Base-by-base conservation (phyloP, 2,329 filamentous ascomycete genomes). In the Escovopsis sp. region DNA sequence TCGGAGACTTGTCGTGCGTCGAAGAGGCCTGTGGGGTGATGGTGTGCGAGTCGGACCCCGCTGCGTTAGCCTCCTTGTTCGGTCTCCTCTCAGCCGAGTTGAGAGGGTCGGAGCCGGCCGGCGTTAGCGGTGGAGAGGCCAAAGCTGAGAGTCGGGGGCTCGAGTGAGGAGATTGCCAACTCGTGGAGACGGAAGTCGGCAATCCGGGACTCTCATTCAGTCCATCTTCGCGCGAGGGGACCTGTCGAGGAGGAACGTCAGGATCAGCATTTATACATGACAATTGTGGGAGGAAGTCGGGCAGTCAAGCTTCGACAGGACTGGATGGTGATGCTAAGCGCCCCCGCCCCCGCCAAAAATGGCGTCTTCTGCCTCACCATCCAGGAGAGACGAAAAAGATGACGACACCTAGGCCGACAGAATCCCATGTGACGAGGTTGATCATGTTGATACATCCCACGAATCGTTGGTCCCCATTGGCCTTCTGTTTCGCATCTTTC, bases 91-190 rank as follows among this genome's bases (percentile, higher is more conserved):
- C 50, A 14, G 48, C 45, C 4, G 46, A 43, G 27, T 44, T 51
- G 31, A 46, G 52, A 53, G 57, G 58, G 15, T 61, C 61, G 30
- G 84, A 88, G 35, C 77, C 86, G 36, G 85, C 77, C 14, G 88
- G 88, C 11, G 87, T 94, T 35, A 96, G 68, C 29, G 86, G 86
- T 44, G 88, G 88, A 10, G 87, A 93, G 46, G 88, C 81, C 60
- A 92, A 72, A 38, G 79, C 72, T 39, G 77, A 74, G 31, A 71
- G 62, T 41, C 71, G 69, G 40, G 82, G 79, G 43, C 77, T 81
- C 28, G 74, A 63, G 51, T 68, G 69, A 21, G 79, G 76, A 38
- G 79, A 86, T 41, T 70, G 68, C 45, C 68, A 71, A 39, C 64
- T 65, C 35, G 76, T 76, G 43, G 79, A 76, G 42, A 60, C 73